Conservation (phyloP, 2,329 filamentous ascomycete species). For the Talaromyces sp. region DNA sequence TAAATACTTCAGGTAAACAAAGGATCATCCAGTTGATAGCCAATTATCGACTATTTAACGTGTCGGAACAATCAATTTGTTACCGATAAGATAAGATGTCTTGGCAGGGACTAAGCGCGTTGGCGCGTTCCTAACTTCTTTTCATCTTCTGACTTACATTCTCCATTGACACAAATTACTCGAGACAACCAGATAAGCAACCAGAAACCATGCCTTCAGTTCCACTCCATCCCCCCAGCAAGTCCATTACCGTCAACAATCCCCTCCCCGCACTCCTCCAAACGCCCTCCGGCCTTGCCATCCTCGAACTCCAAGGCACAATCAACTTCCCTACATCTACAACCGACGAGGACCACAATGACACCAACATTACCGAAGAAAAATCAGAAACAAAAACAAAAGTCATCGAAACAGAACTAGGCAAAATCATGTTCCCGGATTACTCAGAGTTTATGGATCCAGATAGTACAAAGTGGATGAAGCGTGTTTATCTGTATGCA, state of each 20-base stretch:
- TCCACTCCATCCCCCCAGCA: slow-evolving; percentile 32
- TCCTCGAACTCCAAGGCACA: slow-evolving; percentile 88
- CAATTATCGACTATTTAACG: neutral
- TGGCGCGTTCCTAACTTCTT: neutral
- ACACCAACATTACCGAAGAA: slow-evolving; percentile 20
- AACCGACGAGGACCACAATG: neutral
- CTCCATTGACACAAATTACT: neutral
- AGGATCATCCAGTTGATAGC: neutral
- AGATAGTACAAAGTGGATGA: slow-evolving; percentile 72
- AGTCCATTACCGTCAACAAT: slow-evolving; percentile 34
- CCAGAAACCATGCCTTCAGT: slow-evolving; percentile 40
- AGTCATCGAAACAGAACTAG: slow-evolving; percentile 55
- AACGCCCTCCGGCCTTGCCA: slow-evolving; percentile 81
- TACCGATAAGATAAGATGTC: slow-evolving; percentile 14
- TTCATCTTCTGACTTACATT: neutral
- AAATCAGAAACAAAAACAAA: neutral
- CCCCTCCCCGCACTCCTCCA: slow-evolving; percentile 79
- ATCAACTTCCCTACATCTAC: slow-evolving; percentile 64
- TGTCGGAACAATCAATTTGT: neutral
- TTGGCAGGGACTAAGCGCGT: slow-evolving; percentile 8
- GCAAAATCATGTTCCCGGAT: slow-evolving; percentile 73
- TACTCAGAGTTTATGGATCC: slow-evolving; percentile 54
- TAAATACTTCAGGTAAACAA: neutral
- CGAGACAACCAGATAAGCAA: neutral
- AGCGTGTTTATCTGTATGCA: slow-evolving; percentile 80